phyloP scores from a whole-genome alignment of 352 stramenopile genomes.

The Phytophthora foliorum region DNA sequence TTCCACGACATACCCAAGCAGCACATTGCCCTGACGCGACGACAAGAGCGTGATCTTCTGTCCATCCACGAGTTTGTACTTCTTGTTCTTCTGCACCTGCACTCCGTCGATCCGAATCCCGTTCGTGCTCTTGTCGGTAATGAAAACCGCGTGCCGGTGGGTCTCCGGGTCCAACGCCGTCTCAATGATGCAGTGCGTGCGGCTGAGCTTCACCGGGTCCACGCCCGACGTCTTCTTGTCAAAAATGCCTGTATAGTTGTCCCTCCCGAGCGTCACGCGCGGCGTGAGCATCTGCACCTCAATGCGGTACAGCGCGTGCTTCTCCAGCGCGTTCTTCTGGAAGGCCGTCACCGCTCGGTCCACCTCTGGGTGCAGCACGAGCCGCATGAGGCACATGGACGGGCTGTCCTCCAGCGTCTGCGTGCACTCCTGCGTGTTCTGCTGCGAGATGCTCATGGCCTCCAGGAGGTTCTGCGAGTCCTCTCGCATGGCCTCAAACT shows the following conservation, averaged over 20 bases:
- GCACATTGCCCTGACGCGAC: slow-evolving; percentile 60
- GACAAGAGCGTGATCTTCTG: slow-evolving; percentile 85
- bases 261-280: slow-evolving; percentile 60
- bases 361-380: slow-evolving; percentile 75
- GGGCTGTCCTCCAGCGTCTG: slow-evolving; percentile 76
- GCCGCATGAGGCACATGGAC: slow-evolving; percentile 62
- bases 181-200: slow-evolving; percentile 71
- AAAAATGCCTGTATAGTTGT: slow-evolving; percentile 64
- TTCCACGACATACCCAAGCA: slow-evolving; percentile 81
- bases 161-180: slow-evolving; percentile 54
- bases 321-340: slow-evolving; percentile 65
- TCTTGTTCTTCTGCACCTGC: slow-evolving; percentile 57
- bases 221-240: slow-evolving; percentile 64
- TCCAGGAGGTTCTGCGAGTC: slow-evolving; percentile 76
- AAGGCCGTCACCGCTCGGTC: slow-evolving; percentile 63
- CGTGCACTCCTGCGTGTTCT: slow-evolving; percentile 82
- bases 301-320: slow-evolving; percentile 63
- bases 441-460: slow-evolving; percentile 74
- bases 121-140: slow-evolving; percentile 81
- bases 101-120: slow-evolving; percentile 76
- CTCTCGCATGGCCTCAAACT: slow-evolving; percentile 48
- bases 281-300: slow-evolving; percentile 65
- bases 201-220: slow-evolving; percentile 73
- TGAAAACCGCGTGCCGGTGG: slow-evolving; percentile 55
- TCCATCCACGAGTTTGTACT: slow-evolving; percentile 60